Base-by-base conservation (phyloP, 495 filamentous ascomycete genomes). In the Thozetella sp. region DNA sequence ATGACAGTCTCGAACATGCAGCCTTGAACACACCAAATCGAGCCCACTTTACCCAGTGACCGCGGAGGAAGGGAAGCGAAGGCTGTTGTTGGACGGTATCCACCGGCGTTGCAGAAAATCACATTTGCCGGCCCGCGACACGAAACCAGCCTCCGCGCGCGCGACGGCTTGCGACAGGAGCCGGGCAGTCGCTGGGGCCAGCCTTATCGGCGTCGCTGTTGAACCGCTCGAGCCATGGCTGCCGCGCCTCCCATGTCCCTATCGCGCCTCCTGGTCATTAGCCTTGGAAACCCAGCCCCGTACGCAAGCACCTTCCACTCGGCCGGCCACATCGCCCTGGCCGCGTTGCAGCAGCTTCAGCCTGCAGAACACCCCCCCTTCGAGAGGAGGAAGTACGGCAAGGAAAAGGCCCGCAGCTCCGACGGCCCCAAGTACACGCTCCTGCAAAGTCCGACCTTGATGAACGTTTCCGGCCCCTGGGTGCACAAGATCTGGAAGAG, bases 251-350 rank as follows among this genome's bases (percentile, higher is more conserved):
- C 48, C 25, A 74, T 72, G 69, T 62, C 67, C 9, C 46, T 67
- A 27, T 63, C 68, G 24, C 77, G 72, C 12, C 59, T 85, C 72
- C 57, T 90, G 73, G 55, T 82, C 54, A 46, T 82, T 64, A 74
- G 79, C 66, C 61, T 82, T 63, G 75, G 78, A 61, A 76, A 81
- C 60, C 71, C 73, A 52, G 68, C 78, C 17, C 75, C 80, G 25
- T 90, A 92, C 72, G 78, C 76, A 55, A 75, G 83, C 53, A 93
- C 90, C n/a, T 88, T 90, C 13, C 93, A 97, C 74, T 90, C 85
- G 57, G 88, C 91, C 30, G 93, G 92, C 54, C 90, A 96, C 75
- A 74, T 83, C 53, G 83, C 91, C 20, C 84, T 94, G 63, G 70
- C 79, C 25, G 76, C 82, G 9, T 62, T 91, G 6, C 73, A 69